Evolutionary conservation across 1,284 basidiomycete genomes (phyloP).

Genomic region (Fomitopsis pinicola): DNA sequence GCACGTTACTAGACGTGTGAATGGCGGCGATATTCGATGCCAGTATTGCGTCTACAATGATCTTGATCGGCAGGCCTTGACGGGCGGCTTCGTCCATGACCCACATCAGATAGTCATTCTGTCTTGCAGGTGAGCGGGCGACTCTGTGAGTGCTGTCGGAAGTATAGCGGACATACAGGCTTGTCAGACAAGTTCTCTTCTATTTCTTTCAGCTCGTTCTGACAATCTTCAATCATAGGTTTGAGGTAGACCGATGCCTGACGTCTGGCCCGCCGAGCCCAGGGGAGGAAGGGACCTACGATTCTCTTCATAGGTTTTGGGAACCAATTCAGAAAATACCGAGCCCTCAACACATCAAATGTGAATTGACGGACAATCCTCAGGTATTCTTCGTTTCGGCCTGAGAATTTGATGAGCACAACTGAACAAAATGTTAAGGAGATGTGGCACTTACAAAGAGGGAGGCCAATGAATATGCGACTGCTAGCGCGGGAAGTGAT

Average conservation of each 20-base stretch:
- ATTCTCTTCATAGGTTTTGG: slow-evolving; percentile 36
- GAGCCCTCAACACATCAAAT: slow-evolving; percentile 28
- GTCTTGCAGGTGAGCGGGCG: neutral
- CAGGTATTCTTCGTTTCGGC: slow-evolving; percentile 33
- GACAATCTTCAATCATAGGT: slow-evolving; percentile 18
- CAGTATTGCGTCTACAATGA: too few species aligned
- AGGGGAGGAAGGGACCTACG: slow-evolving; percentile 15
- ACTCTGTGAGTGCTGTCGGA: neutral
- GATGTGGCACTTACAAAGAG: slow-evolving; percentile 18
- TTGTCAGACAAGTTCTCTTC: slow-evolving; percentile 20
- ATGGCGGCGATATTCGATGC: slow-evolving; percentile 29
- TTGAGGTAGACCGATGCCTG: slow-evolving; percentile 4
- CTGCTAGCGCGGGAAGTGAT: slow-evolving; percentile 22
- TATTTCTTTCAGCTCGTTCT: slow-evolving; percentile 6
- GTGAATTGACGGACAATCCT: slow-evolving; percentile 36
- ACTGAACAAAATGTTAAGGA: neutral
- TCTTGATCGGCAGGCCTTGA: slow-evolving; percentile 5
- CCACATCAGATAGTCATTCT: slow-evolving; percentile 26
- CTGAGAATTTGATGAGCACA: slow-evolving; percentile 10
- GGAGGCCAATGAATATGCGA: slow-evolving; percentile 25
- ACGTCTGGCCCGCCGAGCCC: slow-evolving; percentile 1
- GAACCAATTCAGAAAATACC: slow-evolving; percentile 30
- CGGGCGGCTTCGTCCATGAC: slow-evolving; percentile 21
- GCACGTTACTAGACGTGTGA: slow-evolving; percentile 24
- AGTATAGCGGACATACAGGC: slow-evolving; percentile 11